Evolutionary conservation across 106 monocot genomes (phyloP), one percentile per base, ranked within the genome.

Genomic region (Allium sativum): DNA sequence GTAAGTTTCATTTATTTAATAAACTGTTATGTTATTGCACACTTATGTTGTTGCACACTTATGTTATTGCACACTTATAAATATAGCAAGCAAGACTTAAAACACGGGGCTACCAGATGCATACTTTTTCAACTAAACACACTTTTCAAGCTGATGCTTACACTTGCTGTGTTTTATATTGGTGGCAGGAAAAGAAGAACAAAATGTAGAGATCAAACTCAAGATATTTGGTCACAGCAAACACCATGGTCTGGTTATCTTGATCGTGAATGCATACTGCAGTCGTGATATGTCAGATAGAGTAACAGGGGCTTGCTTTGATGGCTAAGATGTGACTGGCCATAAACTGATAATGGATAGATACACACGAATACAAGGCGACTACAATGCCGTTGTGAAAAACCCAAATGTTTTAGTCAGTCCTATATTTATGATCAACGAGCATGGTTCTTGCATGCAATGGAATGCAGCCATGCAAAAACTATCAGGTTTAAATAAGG

Each of bases 401-500:
- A 86, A 79, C 52, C 86, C 93, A 21, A 70, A 48, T 53, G 73
- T 72, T 44, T 76, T 90, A 9, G 79, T 95, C 65, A 90, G 90
- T 54, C 94, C 94, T 14, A 95, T 95, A 73, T 95, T 95, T 58
- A 83, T 84, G 59, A 65, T 73, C 15, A 60, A 95, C 51, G 86
- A 87, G 57, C 20, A 62, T 50, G 90, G 90, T 21, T 68, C 57
- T 57, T 95, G 90, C 62, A 44, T 69, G 42, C 90, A 95, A 57
- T 90, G 94, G 94, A 95, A 90, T 57, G 48, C 59, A 40, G 78
- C 90, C n/a, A 95, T 95, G 94, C 76, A 84, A 67, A 87, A 79
- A 44, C 42, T 95, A 13, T 79, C 84, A 12, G 94, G 90, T n/a
- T 50, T 86, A 56, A 77, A 66, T 40, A 83, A 90, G 68, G 81